Percentiles rank a stretch among this genome's conserved stretches.
Conservation (phyloP, 345 rosid species). For the Rhodomyrtus tomentosa region DNA sequence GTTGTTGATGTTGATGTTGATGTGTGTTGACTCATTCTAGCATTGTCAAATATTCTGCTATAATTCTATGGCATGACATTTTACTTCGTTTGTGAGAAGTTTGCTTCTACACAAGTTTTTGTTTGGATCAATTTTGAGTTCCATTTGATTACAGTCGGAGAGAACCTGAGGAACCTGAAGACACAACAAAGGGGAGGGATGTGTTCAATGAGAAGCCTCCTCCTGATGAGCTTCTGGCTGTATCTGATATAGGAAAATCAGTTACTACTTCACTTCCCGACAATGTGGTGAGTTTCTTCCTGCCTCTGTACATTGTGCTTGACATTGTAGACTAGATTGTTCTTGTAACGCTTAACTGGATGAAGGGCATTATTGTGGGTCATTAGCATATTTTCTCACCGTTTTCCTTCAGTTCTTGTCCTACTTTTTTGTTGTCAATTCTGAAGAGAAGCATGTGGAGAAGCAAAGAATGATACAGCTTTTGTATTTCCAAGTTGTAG, state of each 20-base stretch:
- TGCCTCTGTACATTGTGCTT: not conserved
- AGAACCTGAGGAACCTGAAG: constrained; percentile 98
- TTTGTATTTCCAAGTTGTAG: not conserved
- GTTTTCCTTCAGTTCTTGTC: not conserved
- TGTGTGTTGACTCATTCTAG: no score
- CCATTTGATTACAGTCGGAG: constrained; percentile 41
- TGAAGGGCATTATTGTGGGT: not conserved
- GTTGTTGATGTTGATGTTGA: no score
- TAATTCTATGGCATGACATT: not conserved
- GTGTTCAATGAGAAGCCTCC: constrained; percentile 98
- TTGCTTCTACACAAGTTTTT: not conserved
- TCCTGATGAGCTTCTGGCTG: constrained; percentile 93
- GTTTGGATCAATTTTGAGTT: not conserved
- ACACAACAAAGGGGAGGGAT: constrained; percentile 88
- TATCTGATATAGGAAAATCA: constrained; percentile 83
- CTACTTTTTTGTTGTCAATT: not conserved
- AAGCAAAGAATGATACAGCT: not conserved
- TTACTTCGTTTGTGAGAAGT: not conserved
- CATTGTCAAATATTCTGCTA: not conserved
- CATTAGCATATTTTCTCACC: not conserved
- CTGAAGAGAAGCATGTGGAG: not conserved
- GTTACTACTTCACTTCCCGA: constrained; percentile 91
- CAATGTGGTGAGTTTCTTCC: constrained; percentile 58
- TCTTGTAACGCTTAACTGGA: not conserved
- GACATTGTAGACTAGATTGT: not conserved